Conservation (phyloP, 257 asterid genomes). For the Anisodus acutangulus region DNA sequence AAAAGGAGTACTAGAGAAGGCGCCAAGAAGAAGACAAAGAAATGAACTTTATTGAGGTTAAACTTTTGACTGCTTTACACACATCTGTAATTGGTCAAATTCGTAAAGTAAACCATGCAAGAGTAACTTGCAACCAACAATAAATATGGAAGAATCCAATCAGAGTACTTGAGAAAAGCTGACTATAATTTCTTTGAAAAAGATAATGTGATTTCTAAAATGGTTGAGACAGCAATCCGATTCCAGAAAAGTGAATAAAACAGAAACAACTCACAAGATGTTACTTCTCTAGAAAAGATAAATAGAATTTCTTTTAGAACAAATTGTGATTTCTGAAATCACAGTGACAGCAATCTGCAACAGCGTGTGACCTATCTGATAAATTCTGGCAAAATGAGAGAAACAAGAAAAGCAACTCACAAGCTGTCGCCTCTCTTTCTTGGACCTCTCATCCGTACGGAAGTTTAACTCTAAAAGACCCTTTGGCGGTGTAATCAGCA, state of each 20-base stretch:
- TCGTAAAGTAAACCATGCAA: not conserved
- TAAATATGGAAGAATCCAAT: not conserved
- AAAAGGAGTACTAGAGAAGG: constrained; percentile 3
- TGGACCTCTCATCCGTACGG: constrained; percentile 77
- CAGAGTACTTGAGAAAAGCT: constrained; percentile 3
- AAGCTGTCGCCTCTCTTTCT: constrained; percentile 96
- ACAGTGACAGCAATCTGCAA: not conserved
- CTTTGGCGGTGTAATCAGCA: constrained; percentile 95
- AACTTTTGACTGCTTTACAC: not conserved
- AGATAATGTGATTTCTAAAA: not conserved
- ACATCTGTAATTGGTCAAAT: constrained; percentile 4
- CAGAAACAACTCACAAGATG: too few relatives aligned
- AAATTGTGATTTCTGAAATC: not conserved
- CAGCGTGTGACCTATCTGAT: not conserved
- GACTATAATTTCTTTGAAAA: not conserved
- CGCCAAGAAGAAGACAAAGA: not conserved
- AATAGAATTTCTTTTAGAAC: not conserved
- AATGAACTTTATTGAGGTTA: not conserved
- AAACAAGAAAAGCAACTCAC: constrained; percentile 54
- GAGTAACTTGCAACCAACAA: constrained; percentile 20
- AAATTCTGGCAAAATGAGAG: constrained; percentile 10
- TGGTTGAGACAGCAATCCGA: too few relatives aligned
- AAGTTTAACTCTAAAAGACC: constrained; percentile 88
- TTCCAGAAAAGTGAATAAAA: too few relatives aligned
- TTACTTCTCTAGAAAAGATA: not conserved